Percentiles rank a stretch among this genome's conserved stretches.
Evolutionary conservation across 805 yeast genomes (phyloP).

Genomic region (Kurtzmaniella cleridarum): DNA sequence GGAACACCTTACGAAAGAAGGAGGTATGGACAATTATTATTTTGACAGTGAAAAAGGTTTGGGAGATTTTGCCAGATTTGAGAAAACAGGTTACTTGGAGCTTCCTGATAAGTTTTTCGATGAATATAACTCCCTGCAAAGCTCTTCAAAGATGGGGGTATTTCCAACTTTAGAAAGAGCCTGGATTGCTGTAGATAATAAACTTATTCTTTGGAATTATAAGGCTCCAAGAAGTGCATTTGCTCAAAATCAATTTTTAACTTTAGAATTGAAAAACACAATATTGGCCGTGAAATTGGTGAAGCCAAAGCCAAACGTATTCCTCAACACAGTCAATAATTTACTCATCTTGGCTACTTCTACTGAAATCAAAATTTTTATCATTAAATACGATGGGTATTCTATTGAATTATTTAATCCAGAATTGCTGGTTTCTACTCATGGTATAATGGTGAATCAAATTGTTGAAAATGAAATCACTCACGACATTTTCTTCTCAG

Average conservation of each 20-base stretch:
- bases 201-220: constrained; percentile 81
- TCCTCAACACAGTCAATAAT: constrained; percentile 70
- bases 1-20: constrained; percentile 48
- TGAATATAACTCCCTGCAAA: constrained; percentile 62
- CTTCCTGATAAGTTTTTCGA: constrained; percentile 79
- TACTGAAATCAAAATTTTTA: constrained; percentile 69
- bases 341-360: constrained; percentile 77
- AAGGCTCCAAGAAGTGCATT: constrained; percentile 47
- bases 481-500: constrained; percentile 79
- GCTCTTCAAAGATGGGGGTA: constrained; percentile 73
- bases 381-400: constrained; percentile 49
- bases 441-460: constrained; percentile 67
- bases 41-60: constrained; percentile 41
- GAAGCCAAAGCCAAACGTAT: constrained; percentile 77
- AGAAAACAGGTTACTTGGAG: constrained; percentile 57
- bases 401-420: constrained; percentile 74
- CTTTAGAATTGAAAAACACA: constrained; percentile 54
- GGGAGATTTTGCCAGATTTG: constrained; percentile 68
- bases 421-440: constrained; percentile 71
- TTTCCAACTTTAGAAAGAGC: constrained; percentile 75
- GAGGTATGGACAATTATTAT: constrained; percentile 57
- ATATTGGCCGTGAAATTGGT: constrained; percentile 72
- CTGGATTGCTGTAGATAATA: constrained; percentile 82
- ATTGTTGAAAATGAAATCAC: constrained; percentile 56
- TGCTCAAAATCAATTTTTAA: constrained; percentile 15